Evolutionary conservation across 192 early-diverging fungal genomes (phyloP).

Genomic region (Backusella mclennaniae): DNA sequence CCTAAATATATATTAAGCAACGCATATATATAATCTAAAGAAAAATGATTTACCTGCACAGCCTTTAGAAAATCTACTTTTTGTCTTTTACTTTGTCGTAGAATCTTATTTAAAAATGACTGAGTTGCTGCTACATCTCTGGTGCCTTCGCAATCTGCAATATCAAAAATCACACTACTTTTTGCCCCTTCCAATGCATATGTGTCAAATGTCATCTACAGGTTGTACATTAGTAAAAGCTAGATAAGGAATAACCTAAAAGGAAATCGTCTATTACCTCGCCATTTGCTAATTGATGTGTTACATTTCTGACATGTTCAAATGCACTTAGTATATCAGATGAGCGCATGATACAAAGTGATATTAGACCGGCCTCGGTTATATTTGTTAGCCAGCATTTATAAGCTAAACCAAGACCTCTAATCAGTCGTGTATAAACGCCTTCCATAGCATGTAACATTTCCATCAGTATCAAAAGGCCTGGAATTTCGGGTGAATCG

Average conservation of each 20-base stretch:
- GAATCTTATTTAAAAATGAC: constrained; percentile 45
- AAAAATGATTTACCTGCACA: background rate
- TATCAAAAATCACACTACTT: constrained; percentile 51
- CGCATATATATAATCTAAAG: too few relatives aligned
- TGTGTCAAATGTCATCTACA: constrained; percentile 34
- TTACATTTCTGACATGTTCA: constrained; percentile 44
- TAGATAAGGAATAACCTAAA: constrained; percentile 16
- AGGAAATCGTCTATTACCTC: background rate
- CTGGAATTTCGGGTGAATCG: constrained; percentile 49
- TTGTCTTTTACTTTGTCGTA: constrained; percentile 38
- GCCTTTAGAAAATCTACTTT: constrained; percentile 20
- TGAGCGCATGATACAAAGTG: constrained; percentile 45
- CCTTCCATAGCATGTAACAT: constrained; percentile 53
- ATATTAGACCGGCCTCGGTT: constrained; percentile 44
- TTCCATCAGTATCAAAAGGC: constrained; percentile 51
- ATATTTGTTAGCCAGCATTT: constrained; percentile 35
- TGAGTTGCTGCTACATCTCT: constrained; percentile 36
- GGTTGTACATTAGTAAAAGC: constrained; percentile 23
- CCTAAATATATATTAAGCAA: background rate
- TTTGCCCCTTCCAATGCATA: constrained; percentile 52
- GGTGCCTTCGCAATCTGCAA: constrained; percentile 43
- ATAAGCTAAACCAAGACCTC: constrained; percentile 57
- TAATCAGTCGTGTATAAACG: constrained; percentile 53
- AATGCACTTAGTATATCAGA: constrained; percentile 49
- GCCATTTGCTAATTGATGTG: constrained; percentile 33